phyloP scores from a whole-genome alignment of 495 filamentous ascomycete genomes.

The Cenococcum geophilum region DNA sequence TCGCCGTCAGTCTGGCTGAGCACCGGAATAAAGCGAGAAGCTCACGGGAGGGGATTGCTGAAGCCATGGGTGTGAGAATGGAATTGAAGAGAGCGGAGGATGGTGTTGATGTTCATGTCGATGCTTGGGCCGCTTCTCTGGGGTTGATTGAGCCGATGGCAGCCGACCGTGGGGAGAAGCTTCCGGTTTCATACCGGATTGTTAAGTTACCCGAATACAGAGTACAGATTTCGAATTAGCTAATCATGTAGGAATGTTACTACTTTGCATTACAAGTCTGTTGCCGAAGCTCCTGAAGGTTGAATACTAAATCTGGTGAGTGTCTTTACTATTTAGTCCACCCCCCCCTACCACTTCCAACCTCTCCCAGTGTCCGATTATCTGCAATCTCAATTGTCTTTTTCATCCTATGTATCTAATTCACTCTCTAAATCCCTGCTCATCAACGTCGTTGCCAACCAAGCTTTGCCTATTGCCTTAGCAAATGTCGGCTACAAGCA shows the following conservation, averaged over 20 bases:
- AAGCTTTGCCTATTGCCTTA: constrained; percentile 4
- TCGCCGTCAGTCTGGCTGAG: constrained; percentile 2
- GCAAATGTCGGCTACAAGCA: constrained; percentile 5
- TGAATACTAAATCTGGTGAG: too few species aligned
- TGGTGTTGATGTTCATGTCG: not conserved
- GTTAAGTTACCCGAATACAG: too few species aligned
- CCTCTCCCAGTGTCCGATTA: too few species aligned
- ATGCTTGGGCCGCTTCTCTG: not conserved
- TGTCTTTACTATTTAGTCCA: too few species aligned
- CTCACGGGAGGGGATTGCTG: constrained; percentile 13
- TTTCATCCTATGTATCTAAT: too few species aligned
- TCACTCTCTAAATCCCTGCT: not conserved
- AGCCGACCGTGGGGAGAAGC: not conserved
- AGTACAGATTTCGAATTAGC: too few species aligned
- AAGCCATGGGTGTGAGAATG: constrained; percentile 20
- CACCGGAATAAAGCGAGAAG: constrained; percentile 12
- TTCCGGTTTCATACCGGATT: too few species aligned
- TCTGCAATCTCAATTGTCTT: too few species aligned
- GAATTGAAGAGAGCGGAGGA: not conserved
- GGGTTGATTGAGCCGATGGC: not conserved
- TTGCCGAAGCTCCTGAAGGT: too few species aligned
- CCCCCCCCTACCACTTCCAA: too few species aligned
- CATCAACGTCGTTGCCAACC: constrained; percentile 4
- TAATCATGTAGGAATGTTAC: too few species aligned
- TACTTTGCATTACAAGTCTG: too few species aligned